These are phyloP conservation scores for Coffea canephora DNA, from an alignment of 257 asterid genomes.

Conservation along the genomic window DNA sequence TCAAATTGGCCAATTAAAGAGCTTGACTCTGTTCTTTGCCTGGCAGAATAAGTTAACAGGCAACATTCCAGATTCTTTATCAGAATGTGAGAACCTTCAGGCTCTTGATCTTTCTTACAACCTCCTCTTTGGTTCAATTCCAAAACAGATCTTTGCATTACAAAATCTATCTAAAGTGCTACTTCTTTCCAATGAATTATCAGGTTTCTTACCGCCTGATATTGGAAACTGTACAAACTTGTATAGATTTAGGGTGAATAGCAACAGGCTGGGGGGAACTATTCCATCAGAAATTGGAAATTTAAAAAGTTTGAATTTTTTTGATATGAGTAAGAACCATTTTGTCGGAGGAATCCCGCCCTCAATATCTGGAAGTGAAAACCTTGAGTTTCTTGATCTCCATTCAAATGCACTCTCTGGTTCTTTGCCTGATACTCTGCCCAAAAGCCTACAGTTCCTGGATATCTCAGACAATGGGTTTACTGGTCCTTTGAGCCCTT, in stretches of 20 bases:
- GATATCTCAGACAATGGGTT: constrained; percentile 79
- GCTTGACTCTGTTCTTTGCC: constrained; percentile 73
- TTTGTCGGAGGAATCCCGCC: constrained; percentile 69
- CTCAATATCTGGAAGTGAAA: constrained; percentile 57
- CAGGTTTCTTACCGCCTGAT: constrained; percentile 84
- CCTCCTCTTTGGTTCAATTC: constrained; percentile 69
- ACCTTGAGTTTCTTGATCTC: constrained; percentile 90
- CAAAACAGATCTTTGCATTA: constrained; percentile 54
- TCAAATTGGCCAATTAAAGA: constrained; percentile 54
- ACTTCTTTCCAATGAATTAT: constrained; percentile 65
- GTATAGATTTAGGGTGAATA: constrained; percentile 74
- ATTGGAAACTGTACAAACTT: constrained; percentile 79
- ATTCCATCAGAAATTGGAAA: constrained; percentile 86
- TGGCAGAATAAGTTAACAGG: constrained; percentile 93
- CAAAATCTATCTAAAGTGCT: constrained; percentile 69
- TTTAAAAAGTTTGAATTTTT: constrained; percentile 60
- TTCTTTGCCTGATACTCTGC: constrained; percentile 62
- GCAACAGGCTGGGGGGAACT: constrained; percentile 70
- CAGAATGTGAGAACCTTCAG: constrained; percentile 62
- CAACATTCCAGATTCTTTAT: constrained; percentile 65
- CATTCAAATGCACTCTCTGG: constrained; percentile 70
- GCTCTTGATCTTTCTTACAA: constrained; percentile 92
- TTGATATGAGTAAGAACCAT: constrained; percentile 70
- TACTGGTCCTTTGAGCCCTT: constrained; percentile 46
- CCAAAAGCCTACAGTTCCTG: constrained; percentile 67